Conservation (phyloP, 164 flowering plant genomes). For the Vitis vinifera region ASM3070453v1 NC_081816.1:23643501-23644000, state of each 20-base stretch:
- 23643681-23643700: conserved; percentile 17
- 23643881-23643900: not conserved
- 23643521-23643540: not conserved
- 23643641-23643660: conserved; percentile 18
- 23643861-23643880: not conserved
- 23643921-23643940: not conserved
- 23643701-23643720: conserved; percentile 1
- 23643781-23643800: conserved; percentile 4
- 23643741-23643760: conserved; percentile 13
- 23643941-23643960: not conserved
- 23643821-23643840: not conserved
- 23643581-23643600: not conserved
- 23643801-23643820: conserved; percentile 6
- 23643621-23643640: not conserved
- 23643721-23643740: conserved; percentile 7
- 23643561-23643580: not conserved
- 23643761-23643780: conserved; percentile 5
- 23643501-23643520: not conserved
- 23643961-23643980: not conserved
- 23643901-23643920: conserved; percentile 12
- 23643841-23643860: conserved; percentile 9
- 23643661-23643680: conserved; percentile 11
- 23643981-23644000: conserved; percentile 25
- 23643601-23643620: conserved; percentile 14
- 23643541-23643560: conserved; percentile 2